Evolutionary conservation across 73 alveolate species (phyloP), one percentile per base, ranked within the genome.

Genomic region (Paramecium caudatum): DNA sequence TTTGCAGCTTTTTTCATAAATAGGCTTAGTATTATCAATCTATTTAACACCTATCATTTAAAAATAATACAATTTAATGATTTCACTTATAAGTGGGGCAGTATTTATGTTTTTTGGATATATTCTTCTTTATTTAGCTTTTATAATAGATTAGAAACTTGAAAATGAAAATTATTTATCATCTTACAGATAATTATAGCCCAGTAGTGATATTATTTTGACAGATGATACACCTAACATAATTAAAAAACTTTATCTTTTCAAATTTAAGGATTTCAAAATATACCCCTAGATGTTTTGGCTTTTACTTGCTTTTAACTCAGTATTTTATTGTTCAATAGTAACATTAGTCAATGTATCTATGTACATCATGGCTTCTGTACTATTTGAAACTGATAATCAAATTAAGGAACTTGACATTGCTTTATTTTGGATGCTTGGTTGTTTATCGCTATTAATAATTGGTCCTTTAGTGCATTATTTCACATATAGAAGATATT

Each of bases 351-450:
- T 65, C 3, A 65, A 65, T 36, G 83, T 65, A 1, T 65, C 83
- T 12, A 65, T 65, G 55, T 65, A 65, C 34, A 33, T 65, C 7
- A 65, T 33, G 49, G 83, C 83, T 10, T 65, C 83, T 4, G 49
- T 65, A 3, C 15, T 65, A 9, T 65, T 65, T 65, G 49, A 65
- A 32, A 65, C 17, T 3, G 39, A 65, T 65, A 65, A 65, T 65
- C 32, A 65, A 65, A 33, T 65, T 12, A 49, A 65, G 5, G 47
- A 33, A 15, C 10, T 65, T 25, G 83, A 65, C 34, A 65, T 65
- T 13, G 83, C 83, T 32, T 65, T 65, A 65, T 65, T 65, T 65
- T 65, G 83, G 83, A 65, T 65, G 83, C 10, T 65, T 32, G 83
- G 83, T 1, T 65, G 83, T 15, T 33, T 65, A 36, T 65, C 83